Evolutionary conservation across 495 filamentous ascomycete genomes (phyloP).

Genomic region (Xylaria scruposa): DNA sequence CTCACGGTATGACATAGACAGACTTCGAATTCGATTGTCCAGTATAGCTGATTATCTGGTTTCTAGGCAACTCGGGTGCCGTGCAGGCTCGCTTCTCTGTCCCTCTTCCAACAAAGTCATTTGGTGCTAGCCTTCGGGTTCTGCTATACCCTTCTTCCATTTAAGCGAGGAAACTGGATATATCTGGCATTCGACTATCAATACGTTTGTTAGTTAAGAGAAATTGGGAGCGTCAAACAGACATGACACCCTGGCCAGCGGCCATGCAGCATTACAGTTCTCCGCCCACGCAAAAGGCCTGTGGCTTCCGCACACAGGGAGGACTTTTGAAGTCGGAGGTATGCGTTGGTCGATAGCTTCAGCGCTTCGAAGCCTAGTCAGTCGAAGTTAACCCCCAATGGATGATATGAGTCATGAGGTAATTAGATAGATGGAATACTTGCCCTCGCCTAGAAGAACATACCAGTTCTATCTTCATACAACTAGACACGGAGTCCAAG

Average conservation of each 20-base stretch:
- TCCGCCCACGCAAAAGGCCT: background rate
- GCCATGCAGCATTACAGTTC: background rate
- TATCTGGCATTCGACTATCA: background rate
- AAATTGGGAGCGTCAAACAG: background rate
- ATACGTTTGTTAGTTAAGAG: background rate
- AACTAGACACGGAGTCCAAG: background rate
- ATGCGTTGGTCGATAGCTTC: background rate
- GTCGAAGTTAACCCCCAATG: background rate
- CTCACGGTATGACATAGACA: conserved; percentile 73
- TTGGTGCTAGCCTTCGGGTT: conserved; percentile 90
- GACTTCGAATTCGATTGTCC: conserved; percentile 5
- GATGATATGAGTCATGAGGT: background rate
- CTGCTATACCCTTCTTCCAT: conserved; percentile 92
- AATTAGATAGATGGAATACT: background rate
- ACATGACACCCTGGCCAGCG: background rate
- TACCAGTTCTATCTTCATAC: background rate
- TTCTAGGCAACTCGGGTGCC: conserved; percentile 84
- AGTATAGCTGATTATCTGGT: conserved; percentile 22
- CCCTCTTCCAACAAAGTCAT: conserved; percentile 90
- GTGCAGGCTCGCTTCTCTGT: conserved; percentile 89
- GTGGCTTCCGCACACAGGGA: background rate
- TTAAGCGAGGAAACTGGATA: conserved; percentile 35
- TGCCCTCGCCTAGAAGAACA: background rate
- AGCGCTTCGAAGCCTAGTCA: background rate
- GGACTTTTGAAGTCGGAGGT: background rate